These are phyloP conservation scores for Delonix regia DNA, from an alignment of 306 rosid species.

Conservation along the genomic window DNA sequence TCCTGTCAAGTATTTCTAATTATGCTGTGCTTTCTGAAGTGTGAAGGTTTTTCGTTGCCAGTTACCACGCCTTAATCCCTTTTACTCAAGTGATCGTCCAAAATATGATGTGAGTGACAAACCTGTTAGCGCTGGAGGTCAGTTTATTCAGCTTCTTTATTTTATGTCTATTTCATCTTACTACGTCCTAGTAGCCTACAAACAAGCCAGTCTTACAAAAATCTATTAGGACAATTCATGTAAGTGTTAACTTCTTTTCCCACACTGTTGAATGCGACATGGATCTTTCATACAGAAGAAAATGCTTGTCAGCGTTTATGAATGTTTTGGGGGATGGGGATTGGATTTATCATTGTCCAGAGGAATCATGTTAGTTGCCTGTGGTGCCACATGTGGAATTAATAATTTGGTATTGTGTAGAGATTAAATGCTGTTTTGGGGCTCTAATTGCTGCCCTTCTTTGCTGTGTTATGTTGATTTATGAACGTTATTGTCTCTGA, in stretches of 20 bases:
- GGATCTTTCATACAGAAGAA: neutral
- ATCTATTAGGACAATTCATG: constrained; percentile 11
- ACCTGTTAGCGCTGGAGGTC: constrained; percentile 66
- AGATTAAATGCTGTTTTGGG: constrained; percentile 8
- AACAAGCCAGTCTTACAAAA: neutral
- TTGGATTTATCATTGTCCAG: neutral
- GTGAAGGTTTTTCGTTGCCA: constrained; percentile 91
- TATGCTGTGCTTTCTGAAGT: constrained; percentile 50
- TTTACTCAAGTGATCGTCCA: constrained; percentile 69
- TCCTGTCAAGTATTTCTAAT: constrained; percentile 32
- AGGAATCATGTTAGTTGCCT: neutral
- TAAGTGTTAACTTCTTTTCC: neutral
- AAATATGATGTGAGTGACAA: constrained; percentile 50
- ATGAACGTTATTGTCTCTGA: neutral
- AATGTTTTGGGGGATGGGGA: neutral
- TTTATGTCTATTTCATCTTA: neutral
- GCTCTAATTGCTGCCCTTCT: neutral
- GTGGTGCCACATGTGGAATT: neutral
- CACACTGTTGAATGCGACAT: neutral
- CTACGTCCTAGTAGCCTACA: neutral
- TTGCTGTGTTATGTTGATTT: constrained; percentile 25
- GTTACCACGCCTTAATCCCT: constrained; percentile 66
- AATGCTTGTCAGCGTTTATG: neutral
- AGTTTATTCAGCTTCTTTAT: constrained; percentile 12
- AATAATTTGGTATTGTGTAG: neutral